Evolutionary conservation across 257 asterid species (phyloP).

Genomic region (Eustoma russellianum): DNA sequence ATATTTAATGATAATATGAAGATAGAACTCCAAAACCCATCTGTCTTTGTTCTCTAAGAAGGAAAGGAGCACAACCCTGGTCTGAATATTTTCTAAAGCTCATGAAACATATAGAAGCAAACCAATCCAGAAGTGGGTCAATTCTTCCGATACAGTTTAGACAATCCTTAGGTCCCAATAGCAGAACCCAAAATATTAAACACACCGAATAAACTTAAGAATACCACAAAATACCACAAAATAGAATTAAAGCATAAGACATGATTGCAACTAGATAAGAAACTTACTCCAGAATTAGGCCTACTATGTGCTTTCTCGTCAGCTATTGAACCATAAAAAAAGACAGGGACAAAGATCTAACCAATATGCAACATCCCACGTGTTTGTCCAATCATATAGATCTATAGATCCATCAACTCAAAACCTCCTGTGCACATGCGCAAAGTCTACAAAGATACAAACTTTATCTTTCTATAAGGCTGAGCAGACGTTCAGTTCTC

Average conservation of each 20-base stretch:
- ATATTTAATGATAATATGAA: background rate
- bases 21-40: background rate
- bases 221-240: constrained; percentile 4
- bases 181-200: constrained; percentile 6
- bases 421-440: constrained; percentile 1
- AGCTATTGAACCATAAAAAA: constrained; percentile 15
- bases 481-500: constrained; percentile 1
- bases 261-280: constrained; percentile 3
- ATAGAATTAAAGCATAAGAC: constrained; percentile 7
- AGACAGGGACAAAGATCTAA: constrained; percentile 31
- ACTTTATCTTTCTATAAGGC: constrained; percentile 2
- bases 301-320: constrained; percentile 16
- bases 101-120: background rate
- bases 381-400: constrained; percentile 24
- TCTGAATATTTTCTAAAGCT: constrained; percentile 6
- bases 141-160: constrained; percentile 12
- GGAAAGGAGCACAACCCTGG: constrained; percentile 4
- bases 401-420: constrained; percentile 43
- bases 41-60: background rate
- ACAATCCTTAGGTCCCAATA: constrained; percentile 12
- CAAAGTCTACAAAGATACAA: background rate
- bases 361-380: constrained; percentile 21
- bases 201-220: background rate
- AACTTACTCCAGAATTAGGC: constrained; percentile 30
- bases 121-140: constrained; percentile 14